Conservation (phyloP, 2,329 filamentous ascomycete genomes). For the Alternaria ventricosa region DNA sequence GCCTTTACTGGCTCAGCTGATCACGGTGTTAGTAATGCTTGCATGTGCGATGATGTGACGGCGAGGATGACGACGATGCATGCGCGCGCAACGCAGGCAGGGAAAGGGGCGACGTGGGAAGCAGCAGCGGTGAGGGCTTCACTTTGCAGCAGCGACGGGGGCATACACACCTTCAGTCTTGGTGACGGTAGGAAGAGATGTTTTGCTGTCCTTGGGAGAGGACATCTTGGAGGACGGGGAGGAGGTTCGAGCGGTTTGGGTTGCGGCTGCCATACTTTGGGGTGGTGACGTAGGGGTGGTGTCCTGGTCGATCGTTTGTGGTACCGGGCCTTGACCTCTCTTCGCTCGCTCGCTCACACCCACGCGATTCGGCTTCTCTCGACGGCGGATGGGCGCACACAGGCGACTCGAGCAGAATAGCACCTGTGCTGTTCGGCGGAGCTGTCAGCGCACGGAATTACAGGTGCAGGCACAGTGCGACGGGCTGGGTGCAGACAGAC, state of each 20-base stretch:
- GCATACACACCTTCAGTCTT: constrained; percentile 46
- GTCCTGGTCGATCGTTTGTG: constrained; percentile 39
- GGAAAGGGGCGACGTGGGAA: neutral
- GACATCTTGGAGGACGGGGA: constrained; percentile 48
- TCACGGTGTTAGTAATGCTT: constrained; percentile 26
- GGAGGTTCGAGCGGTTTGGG: constrained; percentile 43
- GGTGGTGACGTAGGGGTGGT: constrained; percentile 46
- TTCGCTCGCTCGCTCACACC: constrained; percentile 26
- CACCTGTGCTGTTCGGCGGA: constrained; percentile 8
- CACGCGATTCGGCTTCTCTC: constrained; percentile 25
- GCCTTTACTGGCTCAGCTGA: constrained; percentile 34
- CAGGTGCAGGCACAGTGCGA: constrained; percentile 19
- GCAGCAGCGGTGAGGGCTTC: neutral
- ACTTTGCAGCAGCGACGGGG: constrained; percentile 2
- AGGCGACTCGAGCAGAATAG: constrained; percentile 5
- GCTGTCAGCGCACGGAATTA: constrained; percentile 20
- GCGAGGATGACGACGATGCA: constrained; percentile 18
- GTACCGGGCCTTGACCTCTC: constrained; percentile 30
- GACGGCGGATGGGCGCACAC: constrained; percentile 19
- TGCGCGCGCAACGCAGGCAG: constrained; percentile 6
- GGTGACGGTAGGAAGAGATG: constrained; percentile 37
- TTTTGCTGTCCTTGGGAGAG: constrained; percentile 48
- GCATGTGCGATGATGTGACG: constrained; percentile 4
- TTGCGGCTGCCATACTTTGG: constrained; percentile 44
- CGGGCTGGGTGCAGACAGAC: constrained; percentile 15